phyloP scores from a whole-genome alignment of 306 rosid species.

The Inga laurina region DNA sequence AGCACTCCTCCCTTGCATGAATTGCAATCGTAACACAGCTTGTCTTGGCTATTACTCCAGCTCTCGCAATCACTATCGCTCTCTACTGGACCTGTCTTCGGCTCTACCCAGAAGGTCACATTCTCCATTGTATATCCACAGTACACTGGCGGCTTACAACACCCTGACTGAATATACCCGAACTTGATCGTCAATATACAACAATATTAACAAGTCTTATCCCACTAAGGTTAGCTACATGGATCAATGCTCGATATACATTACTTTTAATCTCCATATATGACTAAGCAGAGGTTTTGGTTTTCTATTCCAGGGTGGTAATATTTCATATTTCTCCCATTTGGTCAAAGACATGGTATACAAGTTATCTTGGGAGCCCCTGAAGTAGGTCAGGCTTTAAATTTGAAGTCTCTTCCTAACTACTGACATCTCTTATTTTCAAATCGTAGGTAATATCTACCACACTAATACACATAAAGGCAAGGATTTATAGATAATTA shows the following conservation, averaged over 20 bases:
- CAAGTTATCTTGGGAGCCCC: no score
- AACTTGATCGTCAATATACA: neutral
- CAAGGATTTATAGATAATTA: neutral
- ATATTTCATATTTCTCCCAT: neutral
- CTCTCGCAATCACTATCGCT: constrained; percentile 56
- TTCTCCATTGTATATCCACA: constrained; percentile 74
- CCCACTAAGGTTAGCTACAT: no score
- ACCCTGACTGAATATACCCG: constrained; percentile 55
- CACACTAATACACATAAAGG: neutral
- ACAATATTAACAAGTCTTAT: no score
- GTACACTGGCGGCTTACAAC: constrained; percentile 81
- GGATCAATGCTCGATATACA: neutral
- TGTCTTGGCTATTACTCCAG: constrained; percentile 60
- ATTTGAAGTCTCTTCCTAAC: neutral
- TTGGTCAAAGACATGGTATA: neutral
- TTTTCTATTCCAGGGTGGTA: neutral
- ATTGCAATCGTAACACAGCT: constrained; percentile 76
- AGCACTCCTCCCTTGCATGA: constrained; percentile 86
- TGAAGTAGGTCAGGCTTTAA: neutral
- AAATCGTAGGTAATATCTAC: neutral
- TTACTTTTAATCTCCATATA: neutral
- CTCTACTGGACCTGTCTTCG: constrained; percentile 46
- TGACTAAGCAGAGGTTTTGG: neutral
- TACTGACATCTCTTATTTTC: neutral
- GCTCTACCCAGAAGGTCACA: constrained; percentile 66